A percentile compares a stretch with the other conserved stretches of the same genome.
Conservation (phyloP, 192 early-diverging fungal species). For the Umbelopsis sp. region DNA sequence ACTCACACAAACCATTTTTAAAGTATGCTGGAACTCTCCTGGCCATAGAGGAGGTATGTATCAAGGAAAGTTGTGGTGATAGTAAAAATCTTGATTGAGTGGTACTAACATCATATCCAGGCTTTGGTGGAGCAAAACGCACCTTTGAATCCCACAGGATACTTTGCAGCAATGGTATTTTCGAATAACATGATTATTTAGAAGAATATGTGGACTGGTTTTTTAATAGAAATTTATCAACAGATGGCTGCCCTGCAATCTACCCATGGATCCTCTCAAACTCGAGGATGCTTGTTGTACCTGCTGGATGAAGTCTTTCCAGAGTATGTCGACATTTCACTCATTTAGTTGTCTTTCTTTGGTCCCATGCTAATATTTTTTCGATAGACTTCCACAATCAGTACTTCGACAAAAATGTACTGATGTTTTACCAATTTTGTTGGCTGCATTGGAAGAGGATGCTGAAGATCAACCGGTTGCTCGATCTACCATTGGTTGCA, state of each 20-base stretch:
- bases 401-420: conserved; percentile 67
- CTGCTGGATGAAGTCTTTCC: conserved; percentile 80
- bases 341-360: not conserved
- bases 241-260: conserved; percentile 58
- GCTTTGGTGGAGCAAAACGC: conserved; percentile 79
- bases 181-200: not conserved
- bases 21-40: conserved; percentile 65
- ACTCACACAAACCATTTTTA: not conserved
- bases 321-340: conserved; percentile 42
- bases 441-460: conserved; percentile 63
- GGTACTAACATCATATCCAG: conserved; percentile 48
- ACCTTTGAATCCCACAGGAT: conserved; percentile 72
- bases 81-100: not conserved
- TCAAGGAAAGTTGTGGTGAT: not conserved
- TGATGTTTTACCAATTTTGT: conserved; percentile 63
- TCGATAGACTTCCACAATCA: conserved; percentile 46
- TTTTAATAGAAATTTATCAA: conserved; percentile 7
- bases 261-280: conserved; percentile 32
- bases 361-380: not conserved
- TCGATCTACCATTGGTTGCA: conserved; percentile 75
- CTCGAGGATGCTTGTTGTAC: conserved; percentile 70
- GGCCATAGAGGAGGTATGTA: conserved; percentile 65
- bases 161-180: conserved; percentile 85
- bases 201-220: not conserved
- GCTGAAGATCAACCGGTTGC: conserved; percentile 75